phyloP scores from a whole-genome alignment of 768 basidiomycete genomes.

The Ramaria rubella region DNA sequence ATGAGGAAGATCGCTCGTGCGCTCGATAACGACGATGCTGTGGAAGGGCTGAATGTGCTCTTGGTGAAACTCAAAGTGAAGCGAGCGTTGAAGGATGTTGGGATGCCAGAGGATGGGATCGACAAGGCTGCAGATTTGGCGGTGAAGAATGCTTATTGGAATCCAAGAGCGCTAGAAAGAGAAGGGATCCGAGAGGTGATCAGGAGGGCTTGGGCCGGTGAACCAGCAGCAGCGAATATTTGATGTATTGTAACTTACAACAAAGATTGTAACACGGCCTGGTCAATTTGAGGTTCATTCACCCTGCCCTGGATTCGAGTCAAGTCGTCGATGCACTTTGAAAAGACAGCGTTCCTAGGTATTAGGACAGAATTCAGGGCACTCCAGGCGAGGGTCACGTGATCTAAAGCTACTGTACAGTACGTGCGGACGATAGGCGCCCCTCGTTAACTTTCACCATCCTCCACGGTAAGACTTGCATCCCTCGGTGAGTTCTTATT shows the following conservation, averaged over 20 bases:
- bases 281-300: too few species aligned
- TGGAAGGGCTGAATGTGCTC: conserved; percentile 23
- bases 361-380: not conserved
- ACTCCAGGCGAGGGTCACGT: not conserved
- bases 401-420: conserved; percentile 2
- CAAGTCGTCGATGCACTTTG: too few species aligned
- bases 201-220: conserved; percentile 27
- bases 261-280: too few species aligned
- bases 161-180: conserved; percentile 33
- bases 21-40: conserved; percentile 22
- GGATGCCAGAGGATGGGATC: conserved; percentile 36
- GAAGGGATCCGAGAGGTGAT: conserved; percentile 25
- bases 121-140: conserved; percentile 34
- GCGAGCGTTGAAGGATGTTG: conserved; percentile 30
- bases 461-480: not conserved
- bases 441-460: not conserved
- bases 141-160: conserved; percentile 32
- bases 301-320: too few species aligned
- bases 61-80: conserved; percentile 26
- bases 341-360: not conserved
- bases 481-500: conserved; percentile 1
- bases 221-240: conserved; percentile 20
- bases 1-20: conserved; percentile 29
- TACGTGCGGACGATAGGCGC: not conserved
- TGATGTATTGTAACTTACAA: conserved; percentile 3